Evolutionary conservation across 768 basidiomycete genomes (phyloP), one percentile per base, ranked within the genome.

Genomic region (Lyophyllum decastes): DNA sequence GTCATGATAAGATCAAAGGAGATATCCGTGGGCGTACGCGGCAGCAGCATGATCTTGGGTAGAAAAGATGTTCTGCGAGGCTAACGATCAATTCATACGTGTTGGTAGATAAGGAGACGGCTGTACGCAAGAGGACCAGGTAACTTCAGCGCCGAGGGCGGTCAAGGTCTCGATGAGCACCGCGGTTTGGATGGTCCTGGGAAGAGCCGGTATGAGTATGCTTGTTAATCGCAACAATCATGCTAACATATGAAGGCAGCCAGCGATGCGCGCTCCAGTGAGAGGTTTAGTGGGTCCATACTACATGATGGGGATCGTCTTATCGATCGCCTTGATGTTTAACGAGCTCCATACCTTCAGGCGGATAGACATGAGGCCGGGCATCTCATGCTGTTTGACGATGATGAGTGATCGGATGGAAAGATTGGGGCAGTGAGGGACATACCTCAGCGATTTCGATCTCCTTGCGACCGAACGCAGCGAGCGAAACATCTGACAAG

Each of bases 31-130:
- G 19, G 82, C 89, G 69, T 73, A 93, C 90, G 93, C 97, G 64
- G 97, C 91, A 52, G 97, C 97, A 53, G 97, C 97, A 77, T 99
- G 97, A 74, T 99, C 97, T 78, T 99, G 97, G 51, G 97, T 99
- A 49, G 97, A 98, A 81, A 96, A 99, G 73, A 99, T 99, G 81
- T 99, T 97, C 93, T 94, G 60, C 34, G 68, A 44, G 21, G 8
- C 8, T 5, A 33, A 38, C 34, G 12, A 22, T 55, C 47, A 59
- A 38, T 43, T 43, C 7, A 54, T 14, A 59, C 10, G 14, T 24
- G 46, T 34, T 54, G 43, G 27, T 22, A 34, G 44, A 45, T 11
- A 21, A 35, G 27, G 2, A 48, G 53, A 44, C 10, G 59, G 34
- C 81, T 90, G 44, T 73, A 94, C 92, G 76, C 95, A 97, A 64